Evolutionary conservation across 805 yeast genomes (phyloP).

Genomic region (Naumovozyma dairenensis): DNA sequence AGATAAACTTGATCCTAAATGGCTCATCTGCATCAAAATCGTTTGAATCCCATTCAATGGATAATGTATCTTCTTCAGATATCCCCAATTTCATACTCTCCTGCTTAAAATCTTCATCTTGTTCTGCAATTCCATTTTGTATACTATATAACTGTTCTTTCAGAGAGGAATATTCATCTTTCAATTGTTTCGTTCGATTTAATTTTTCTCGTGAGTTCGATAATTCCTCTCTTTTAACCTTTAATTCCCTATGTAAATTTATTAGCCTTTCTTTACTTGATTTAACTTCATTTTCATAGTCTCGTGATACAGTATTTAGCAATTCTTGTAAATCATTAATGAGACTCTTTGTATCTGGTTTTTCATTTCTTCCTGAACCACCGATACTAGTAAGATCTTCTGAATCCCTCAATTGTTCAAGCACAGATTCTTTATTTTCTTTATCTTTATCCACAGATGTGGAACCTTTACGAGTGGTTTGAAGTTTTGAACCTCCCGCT

Average conservation of each 20-base stretch:
- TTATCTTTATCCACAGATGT: background rate
- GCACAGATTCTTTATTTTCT: background rate
- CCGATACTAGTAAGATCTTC: background rate
- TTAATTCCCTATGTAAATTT: conserved; percentile 37
- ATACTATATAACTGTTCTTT: conserved; percentile 49
- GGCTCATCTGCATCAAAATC: conserved; percentile 86
- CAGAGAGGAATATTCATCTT: conserved; percentile 45
- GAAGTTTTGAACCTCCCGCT: conserved; percentile 26
- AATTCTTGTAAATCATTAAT: conserved; percentile 43
- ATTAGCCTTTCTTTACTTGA: conserved; percentile 44
- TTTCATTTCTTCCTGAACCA: conserved; percentile 1
- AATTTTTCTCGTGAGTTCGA: conserved; percentile 21
- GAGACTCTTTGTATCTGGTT: conserved; percentile 20
- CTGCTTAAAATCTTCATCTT: conserved; percentile 45
- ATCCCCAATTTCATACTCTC: conserved; percentile 31
- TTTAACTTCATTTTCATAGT: conserved; percentile 48
- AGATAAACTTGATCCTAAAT: conserved; percentile 58
- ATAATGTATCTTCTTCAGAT: conserved; percentile 20
- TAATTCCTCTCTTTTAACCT: conserved; percentile 16
- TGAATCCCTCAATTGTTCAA: background rate
- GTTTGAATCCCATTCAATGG: conserved; percentile 34
- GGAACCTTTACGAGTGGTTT: conserved; percentile 1
- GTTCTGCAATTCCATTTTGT: conserved; percentile 54
- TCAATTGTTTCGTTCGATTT: conserved; percentile 31
- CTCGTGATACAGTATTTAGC: conserved; percentile 43